phyloP scores from a whole-genome alignment of 78 protist genomes.

The Bigelowiella natans region DNA sequence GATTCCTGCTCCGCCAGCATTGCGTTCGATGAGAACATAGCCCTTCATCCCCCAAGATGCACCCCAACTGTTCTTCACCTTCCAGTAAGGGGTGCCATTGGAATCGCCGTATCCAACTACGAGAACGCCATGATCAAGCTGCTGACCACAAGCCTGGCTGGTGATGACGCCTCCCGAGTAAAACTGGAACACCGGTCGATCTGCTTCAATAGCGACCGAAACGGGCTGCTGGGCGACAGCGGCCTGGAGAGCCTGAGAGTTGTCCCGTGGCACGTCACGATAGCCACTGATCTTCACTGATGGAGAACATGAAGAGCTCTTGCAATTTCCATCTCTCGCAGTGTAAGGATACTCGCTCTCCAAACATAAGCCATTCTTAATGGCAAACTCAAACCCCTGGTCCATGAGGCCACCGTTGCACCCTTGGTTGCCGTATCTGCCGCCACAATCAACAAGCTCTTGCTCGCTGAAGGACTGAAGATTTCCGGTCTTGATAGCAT shows the following conservation, averaged over 20 bases:
- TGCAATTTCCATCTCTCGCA: slow-evolving; percentile 2
- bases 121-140: slow-evolving; percentile 71
- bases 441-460: slow-evolving; percentile 24
- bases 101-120: slow-evolving; percentile 70
- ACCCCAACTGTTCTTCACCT: slow-evolving; percentile 88
- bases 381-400: slow-evolving; percentile 42
- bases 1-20: background rate
- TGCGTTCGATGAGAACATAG: slow-evolving; percentile 32
- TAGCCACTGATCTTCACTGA: slow-evolving; percentile 21
- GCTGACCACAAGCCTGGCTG: slow-evolving; percentile 16
- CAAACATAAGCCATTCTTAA: slow-evolving; percentile 46
- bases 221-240: slow-evolving; percentile 52
- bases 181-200: slow-evolving; percentile 53
- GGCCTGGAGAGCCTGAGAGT: slow-evolving; percentile 40
- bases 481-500: slow-evolving; percentile 23
- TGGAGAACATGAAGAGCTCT: background rate
- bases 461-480: background rate
- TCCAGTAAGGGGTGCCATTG: slow-evolving; percentile 49
- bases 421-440: slow-evolving; percentile 19
- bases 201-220: slow-evolving; percentile 70
- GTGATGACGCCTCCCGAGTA: slow-evolving; percentile 60
- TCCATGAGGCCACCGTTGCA: slow-evolving; percentile 53
- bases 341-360: slow-evolving; percentile 76
- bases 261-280: slow-evolving; percentile 31
- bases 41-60: slow-evolving; percentile 55